Base-by-base conservation (phyloP, 306 rosid species). In the Lathyrus oleraceus region DNA sequence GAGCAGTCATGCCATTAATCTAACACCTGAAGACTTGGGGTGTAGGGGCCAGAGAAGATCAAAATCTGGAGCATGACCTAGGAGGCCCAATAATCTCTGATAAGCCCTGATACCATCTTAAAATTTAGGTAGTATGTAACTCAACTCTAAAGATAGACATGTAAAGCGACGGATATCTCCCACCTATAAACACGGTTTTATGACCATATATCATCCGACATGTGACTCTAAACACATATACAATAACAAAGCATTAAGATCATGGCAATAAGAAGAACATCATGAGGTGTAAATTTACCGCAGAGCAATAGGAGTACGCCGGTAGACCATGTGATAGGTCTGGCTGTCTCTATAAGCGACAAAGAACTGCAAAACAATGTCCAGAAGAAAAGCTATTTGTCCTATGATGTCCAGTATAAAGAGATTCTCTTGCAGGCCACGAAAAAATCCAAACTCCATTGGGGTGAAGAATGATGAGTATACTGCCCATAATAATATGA, bases 401-500 rank as follows among this genome's bases (percentile, higher is more conserved):
- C 97, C 97, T 32, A 81, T 84, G 70, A 88, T 81, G 82, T 94
- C 99, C 40, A 94, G 77, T 35, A 89, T 57, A 30, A 86, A 94
- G 52, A 94, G 88, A 61, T 83, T 81, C 74, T 87, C 76, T 0
- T 85, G 82, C 2, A 94, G 70, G 36, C 99, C 99, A 66, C 99
- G 83, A 72, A 89, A 91, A 61, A 94, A 94, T 25, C 91, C 99
- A 28, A 94, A 91, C 80, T 94, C 99, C 91, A 94, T 57, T 48
- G 99, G 99, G 14, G 99, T 94, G 86, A 94, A 94, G 90, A 91
- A 88, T 42, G 99, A 94, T 19, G 99, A 94, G 80, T 94, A 94
- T 58, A 94, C 68, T 77, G 99, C 99, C 99, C 99, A 94, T 71
- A 86, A 1, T 63, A 94, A 82, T 80, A 94, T 94, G 91, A 94